phyloP scores from a whole-genome alignment of 768 basidiomycete species.

The Russula abietina region DNA sequence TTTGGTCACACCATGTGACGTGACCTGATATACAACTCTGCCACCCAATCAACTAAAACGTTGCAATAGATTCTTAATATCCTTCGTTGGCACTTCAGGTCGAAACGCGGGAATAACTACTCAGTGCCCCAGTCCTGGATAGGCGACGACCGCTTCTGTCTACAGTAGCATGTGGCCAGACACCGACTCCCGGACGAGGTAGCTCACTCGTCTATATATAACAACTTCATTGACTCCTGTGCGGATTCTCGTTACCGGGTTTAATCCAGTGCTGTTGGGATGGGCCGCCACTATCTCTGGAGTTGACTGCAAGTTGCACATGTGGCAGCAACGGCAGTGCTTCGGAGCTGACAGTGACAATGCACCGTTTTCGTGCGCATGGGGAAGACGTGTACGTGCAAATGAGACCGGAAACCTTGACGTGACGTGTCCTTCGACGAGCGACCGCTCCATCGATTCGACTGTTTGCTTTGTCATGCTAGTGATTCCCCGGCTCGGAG shows the following conservation, averaged over 20 bases:
- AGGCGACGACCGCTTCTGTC: no score
- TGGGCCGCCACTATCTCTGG: neutral
- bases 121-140: neutral
- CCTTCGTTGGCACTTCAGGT: neutral
- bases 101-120: neutral
- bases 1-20: slow-evolving; percentile 14
- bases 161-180: neutral
- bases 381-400: slow-evolving; percentile 2
- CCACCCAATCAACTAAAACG: neutral
- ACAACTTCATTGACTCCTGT: neutral
- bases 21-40: neutral
- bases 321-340: slow-evolving; percentile 1
- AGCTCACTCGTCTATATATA: neutral
- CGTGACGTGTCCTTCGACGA: slow-evolving; percentile 2
- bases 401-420: slow-evolving; percentile 19
- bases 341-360: neutral
- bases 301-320: neutral
- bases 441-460: slow-evolving; percentile 1
- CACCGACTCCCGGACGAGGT: neutral
- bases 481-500: neutral
- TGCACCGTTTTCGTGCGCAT: neutral
- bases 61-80: no score
- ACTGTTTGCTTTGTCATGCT: neutral
- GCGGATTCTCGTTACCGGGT: neutral
- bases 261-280: neutral